Percentiles rank a stretch among this genome's conserved stretches.
phyloP scores from a whole-genome alignment of 371 early-diverging fungal species.

The Zancudomyces culisetae region DNA sequence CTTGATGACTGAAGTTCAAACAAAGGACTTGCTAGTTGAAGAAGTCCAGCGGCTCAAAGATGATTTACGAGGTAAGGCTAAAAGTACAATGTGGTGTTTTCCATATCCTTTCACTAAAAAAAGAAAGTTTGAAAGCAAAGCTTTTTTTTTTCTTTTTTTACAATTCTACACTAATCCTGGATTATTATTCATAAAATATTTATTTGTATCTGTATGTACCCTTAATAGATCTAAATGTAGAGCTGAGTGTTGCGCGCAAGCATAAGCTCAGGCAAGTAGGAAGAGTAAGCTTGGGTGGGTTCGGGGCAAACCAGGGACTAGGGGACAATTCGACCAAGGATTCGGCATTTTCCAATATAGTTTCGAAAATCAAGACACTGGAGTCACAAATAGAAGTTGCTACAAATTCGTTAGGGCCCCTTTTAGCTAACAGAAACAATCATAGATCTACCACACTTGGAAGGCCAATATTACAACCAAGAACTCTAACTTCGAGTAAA shows the following conservation, averaged over 20 bases:
- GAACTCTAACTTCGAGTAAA: not conserved
- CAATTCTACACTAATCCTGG: no score
- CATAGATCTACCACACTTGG: not conserved
- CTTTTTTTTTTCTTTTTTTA: no score
- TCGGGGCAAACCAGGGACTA: not conserved
- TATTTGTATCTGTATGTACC: no score
- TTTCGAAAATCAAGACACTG: slow-evolving; percentile 20
- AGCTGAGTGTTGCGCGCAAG: not conserved
- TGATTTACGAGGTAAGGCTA: slow-evolving; percentile 34
- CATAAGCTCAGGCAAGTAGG: not conserved
- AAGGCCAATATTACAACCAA: not conserved
- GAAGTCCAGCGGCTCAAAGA: slow-evolving; percentile 63
- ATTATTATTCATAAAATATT: no score
- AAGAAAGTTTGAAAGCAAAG: no score
- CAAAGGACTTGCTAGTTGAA: slow-evolving; percentile 42
- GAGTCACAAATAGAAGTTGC: slow-evolving; percentile 19
- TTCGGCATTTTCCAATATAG: slow-evolving; percentile 10
- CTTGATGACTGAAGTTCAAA: slow-evolving; percentile 42
- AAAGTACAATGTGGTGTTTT: no score
- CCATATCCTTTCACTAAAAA: no score
- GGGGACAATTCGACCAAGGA: not conserved
- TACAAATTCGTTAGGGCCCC: slow-evolving; percentile 19
- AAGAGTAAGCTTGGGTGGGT: slow-evolving; percentile 3
- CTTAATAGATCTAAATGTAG: not conserved
- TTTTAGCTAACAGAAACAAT: slow-evolving; percentile 13